Conservation (phyloP, 768 basidiomycete genomes). For the Collybia nuda region DNA sequence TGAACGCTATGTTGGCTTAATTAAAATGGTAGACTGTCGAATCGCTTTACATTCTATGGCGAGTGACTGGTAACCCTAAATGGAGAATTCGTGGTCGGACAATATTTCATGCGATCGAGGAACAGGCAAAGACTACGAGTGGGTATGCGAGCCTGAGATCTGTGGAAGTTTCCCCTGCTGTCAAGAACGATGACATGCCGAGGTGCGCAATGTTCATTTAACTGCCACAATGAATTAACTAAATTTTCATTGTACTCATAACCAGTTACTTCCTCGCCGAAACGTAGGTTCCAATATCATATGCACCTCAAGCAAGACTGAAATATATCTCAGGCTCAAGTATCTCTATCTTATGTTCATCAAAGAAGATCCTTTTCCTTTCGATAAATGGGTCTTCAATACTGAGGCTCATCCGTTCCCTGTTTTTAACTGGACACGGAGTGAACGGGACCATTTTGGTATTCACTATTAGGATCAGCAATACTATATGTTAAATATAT, state of each 20-base stretch:
- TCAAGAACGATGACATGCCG: conserved; percentile 63
- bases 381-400: conserved; percentile 62
- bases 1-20: not conserved
- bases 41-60: conserved; percentile 71
- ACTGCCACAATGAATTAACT: not conserved
- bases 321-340: conserved; percentile 47
- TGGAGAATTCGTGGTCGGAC: conserved; percentile 76
- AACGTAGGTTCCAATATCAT: conserved; percentile 33
- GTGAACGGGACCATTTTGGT: conserved; percentile 45
- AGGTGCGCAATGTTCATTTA: conserved; percentile 46
- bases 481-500: not conserved
- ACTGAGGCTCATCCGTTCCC: conserved; percentile 80
- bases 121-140: conserved; percentile 49
- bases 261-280: conserved; percentile 46
- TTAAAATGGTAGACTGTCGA: conserved; percentile 59
- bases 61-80: conserved; percentile 59
- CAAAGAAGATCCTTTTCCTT: conserved; percentile 57
- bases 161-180: conserved; percentile 43
- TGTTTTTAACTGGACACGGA: conserved; percentile 60
- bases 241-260: not conserved
- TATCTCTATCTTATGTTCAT: conserved; percentile 72
- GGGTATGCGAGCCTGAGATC: conserved; percentile 63
- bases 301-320: not conserved
- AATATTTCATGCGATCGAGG: conserved; percentile 68
- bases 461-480: conserved; percentile 19